Evolutionary conservation across 108 stramenopile genomes (phyloP).

Genomic region (Pseudonitzschia multistriata): DNA sequence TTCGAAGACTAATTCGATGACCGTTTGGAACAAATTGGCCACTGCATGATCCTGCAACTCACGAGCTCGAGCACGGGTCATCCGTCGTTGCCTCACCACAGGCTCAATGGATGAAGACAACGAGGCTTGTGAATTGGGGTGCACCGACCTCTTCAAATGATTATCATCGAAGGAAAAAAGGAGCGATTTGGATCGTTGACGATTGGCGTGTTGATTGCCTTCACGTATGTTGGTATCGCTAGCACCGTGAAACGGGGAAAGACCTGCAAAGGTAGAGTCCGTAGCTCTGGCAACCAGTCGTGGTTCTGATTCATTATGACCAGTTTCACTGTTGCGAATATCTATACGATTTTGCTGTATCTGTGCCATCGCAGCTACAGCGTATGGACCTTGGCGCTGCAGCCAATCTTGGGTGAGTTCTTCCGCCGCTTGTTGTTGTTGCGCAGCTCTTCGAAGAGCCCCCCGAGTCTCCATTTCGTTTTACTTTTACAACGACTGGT

Average conservation of each 20-base stretch:
- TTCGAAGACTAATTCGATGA: conserved; percentile 15
- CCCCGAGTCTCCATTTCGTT: conserved; percentile 15
- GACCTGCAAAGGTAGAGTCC: neutral
- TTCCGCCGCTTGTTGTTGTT: conserved; percentile 7
- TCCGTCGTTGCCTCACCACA: neutral
- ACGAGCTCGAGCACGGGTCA: conserved; percentile 16
- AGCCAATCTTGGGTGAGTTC: conserved; percentile 15
- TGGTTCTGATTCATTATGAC: neutral
- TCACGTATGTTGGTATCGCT: too few species aligned
- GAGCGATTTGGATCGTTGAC: too few species aligned
- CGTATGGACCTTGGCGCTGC: conserved; percentile 8
- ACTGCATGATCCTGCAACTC: neutral
- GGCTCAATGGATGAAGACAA: neutral
- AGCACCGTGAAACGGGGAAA: too few species aligned
- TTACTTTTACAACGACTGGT: neutral
- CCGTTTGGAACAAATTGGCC: conserved; percentile 9
- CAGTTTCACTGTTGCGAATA: neutral
- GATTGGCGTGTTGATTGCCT: too few species aligned
- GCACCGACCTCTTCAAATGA: too few species aligned
- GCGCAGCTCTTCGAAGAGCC: neutral
- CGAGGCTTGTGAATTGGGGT: too few species aligned
- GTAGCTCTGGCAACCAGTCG: conserved; percentile 6
- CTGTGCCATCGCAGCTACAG: conserved; percentile 6
- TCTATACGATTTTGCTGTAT: conserved; percentile 10
- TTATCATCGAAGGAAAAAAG: too few species aligned